Percentiles rank a stretch among this genome's conserved stretches.
phyloP scores from a whole-genome alignment of 495 filamentous ascomycete genomes.

The Xylaria palmicola region DNA sequence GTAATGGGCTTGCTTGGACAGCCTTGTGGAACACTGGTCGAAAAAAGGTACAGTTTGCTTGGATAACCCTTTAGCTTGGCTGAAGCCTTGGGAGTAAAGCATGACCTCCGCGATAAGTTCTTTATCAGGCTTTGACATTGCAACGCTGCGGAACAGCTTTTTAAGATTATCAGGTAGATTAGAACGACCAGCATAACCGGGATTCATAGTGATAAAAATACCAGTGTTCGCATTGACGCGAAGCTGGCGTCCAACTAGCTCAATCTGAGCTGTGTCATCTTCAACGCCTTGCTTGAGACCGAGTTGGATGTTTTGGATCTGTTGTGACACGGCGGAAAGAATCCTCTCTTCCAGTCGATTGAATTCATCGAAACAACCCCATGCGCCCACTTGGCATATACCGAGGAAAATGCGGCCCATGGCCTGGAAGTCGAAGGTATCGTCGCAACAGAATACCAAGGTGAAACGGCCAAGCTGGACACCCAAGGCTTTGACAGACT shows the following conservation, averaged over 20 bases:
- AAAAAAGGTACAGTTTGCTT: slow-evolving; percentile 98
- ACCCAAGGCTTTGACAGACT: slow-evolving; percentile 96
- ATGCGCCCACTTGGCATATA: slow-evolving; percentile 98
- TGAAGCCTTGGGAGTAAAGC: slow-evolving; percentile 99
- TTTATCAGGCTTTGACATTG: slow-evolving; percentile 99
- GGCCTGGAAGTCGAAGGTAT: slow-evolving; percentile 98
- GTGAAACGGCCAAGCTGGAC: slow-evolving; percentile 96
- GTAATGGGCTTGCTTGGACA: slow-evolving; percentile 98
- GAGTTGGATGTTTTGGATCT: slow-evolving; percentile 98
- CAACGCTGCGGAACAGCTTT: slow-evolving; percentile 97
- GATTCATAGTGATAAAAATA: slow-evolving; percentile 99
- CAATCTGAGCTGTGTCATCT: slow-evolving; percentile 81
- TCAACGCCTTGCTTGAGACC: slow-evolving; percentile 78
- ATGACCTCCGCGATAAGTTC: slow-evolving; percentile 99
- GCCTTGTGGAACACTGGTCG: slow-evolving; percentile 72
- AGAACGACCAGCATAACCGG: slow-evolving; percentile 95
- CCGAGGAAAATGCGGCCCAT: slow-evolving; percentile 99
- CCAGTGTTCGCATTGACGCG: slow-evolving; percentile 87
- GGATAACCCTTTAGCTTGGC: slow-evolving; percentile 86
- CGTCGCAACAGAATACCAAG: slow-evolving; percentile 97
- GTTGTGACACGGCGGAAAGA: slow-evolving; percentile 94
- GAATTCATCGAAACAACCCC: slow-evolving; percentile 99
- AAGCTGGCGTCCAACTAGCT: slow-evolving; percentile 86
- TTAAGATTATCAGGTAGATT: slow-evolving; percentile 98
- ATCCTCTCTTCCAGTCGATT: slow-evolving; percentile 97